Evolutionary conservation across 345 rosid species (phyloP), one percentile per base, ranked within the genome.

Genomic region (Euclidium syriacum): DNA sequence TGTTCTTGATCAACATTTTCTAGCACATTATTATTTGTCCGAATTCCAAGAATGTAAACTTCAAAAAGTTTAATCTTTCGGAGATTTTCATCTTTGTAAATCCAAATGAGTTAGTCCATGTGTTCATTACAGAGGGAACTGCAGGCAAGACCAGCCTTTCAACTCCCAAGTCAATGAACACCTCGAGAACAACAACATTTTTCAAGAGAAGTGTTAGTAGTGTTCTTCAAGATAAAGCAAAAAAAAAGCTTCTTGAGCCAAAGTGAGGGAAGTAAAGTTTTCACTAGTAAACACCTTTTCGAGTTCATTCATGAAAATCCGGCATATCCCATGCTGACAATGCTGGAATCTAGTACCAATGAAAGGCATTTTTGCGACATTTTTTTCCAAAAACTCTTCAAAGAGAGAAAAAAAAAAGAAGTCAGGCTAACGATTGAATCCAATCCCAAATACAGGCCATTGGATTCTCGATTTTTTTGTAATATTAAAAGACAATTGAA

Each of bases 101-200:
- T 20, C 95, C 97, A 73, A 90, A 90, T 18, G 95, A 79, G 34
- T 70, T 59, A 10, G 81, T 88, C 95, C 96, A 91, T 12, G 89
- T 76, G 58, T 76, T 73, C 58, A 91, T 34, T 39, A 80, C 75
- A 51, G 71, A 64, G 43, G 83, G 81, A 71, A 81, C 88, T 67
- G 98, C 96, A 41, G 96, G 95, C 72, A 91, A 69, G 67, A 85
- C 68, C 75, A 91, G 72, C 54, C 79, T 82, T 70, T 88, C 70
- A 11, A 85, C 91, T 71, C 96, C 98, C 67, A 85, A 73, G 58
- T 63, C 70, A 65, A 25, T 62, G 40, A 77, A 78, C 44, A 71
- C 81, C 98, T 91, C 77, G 65, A 77, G 44, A 54, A 35, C 42
- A 47, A 14, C 47, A 62, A 0, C 18, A 59, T 17, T 32, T n/a